These are phyloP conservation scores for Colletotrichum lini DNA, from an alignment of 2,329 filamentous ascomycete genomes.

Conservation along the genomic window DNA sequence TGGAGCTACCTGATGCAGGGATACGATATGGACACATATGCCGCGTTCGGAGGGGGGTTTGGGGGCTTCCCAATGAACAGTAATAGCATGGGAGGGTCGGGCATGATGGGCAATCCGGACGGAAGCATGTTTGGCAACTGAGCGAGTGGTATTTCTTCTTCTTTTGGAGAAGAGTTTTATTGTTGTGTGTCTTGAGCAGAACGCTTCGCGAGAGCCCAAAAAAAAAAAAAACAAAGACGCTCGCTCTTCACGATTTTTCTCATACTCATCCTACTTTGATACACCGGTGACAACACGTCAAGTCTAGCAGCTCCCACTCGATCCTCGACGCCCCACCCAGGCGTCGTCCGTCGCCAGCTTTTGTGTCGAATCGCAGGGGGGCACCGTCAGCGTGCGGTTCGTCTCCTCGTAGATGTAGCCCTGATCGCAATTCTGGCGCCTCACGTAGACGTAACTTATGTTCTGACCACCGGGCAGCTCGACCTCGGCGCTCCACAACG, in stretches of 20 bases:
- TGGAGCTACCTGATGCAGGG: conserved; percentile 64
- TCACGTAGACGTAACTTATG: conserved; percentile 62
- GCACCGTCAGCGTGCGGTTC: conserved; percentile 59
- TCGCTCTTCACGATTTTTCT: not conserved
- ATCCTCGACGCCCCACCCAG: conserved; percentile 54
- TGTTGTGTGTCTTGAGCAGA: no score
- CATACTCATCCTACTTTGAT: not conserved
- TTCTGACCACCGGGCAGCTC: conserved; percentile 57
- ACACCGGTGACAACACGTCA: not conserved
- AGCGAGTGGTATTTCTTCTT: not conserved
- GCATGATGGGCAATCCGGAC: conserved; percentile 44
- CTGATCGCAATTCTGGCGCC: conserved; percentile 59
- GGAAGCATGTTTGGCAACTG: conserved; percentile 39
- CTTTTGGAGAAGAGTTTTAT: not conserved
- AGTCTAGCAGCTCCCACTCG: conserved; percentile 43
- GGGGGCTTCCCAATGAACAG: conserved; percentile 42
- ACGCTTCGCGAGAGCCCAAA: not conserved
- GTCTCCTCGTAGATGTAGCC: conserved; percentile 60
- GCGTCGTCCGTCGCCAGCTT: conserved; percentile 53
- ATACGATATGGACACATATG: conserved; percentile 53
- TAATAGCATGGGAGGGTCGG: conserved; percentile 42
- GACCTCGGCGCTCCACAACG: conserved; percentile 60
- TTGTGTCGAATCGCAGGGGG: conserved; percentile 50
- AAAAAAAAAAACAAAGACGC: not conserved
- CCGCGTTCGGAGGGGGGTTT: conserved; percentile 47